A percentile compares a stretch with the other conserved stretches of the same genome.
phyloP scores from a whole-genome alignment of 441 rosid genomes.

The Aquilaria agallochum region DNA sequence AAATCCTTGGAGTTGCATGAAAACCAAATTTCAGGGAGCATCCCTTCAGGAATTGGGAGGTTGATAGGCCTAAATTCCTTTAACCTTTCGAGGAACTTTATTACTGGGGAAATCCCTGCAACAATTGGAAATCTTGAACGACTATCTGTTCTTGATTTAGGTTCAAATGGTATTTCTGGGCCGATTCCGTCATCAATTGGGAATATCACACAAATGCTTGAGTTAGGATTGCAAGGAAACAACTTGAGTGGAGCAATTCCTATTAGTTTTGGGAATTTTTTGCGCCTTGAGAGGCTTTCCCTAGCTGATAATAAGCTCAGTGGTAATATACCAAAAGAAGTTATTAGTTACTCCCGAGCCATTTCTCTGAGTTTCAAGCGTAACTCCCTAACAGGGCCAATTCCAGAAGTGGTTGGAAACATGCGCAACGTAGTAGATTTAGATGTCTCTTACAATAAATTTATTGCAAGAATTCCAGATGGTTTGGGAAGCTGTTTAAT shows the following conservation, averaged over 20 bases:
- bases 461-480: neutral
- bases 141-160: neutral
- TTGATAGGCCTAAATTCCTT: neutral
- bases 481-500: neutral
- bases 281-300: neutral
- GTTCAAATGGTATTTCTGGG: neutral
- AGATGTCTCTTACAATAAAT: neutral
- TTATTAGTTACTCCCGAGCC: neutral
- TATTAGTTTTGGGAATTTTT: neutral
- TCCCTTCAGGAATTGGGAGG: conserved; percentile 5
- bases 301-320: neutral
- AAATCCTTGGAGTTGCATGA: neutral
- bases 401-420: conserved; percentile 1
- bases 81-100: neutral
- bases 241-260: conserved; percentile 13
- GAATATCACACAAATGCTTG: neutral
- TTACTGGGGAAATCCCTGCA: neutral
- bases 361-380: too few species aligned
- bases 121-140: neutral
- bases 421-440: neutral
- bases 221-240: neutral
- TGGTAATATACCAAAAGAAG: conserved; percentile 1
- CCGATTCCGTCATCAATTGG: conserved; percentile 10
- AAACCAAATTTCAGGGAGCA: conserved; percentile 6
- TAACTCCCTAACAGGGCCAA: neutral